Evolutionary conservation across 169 alveolate genomes (phyloP).

Genomic region (Cyclospora cayetanensis): DNA sequence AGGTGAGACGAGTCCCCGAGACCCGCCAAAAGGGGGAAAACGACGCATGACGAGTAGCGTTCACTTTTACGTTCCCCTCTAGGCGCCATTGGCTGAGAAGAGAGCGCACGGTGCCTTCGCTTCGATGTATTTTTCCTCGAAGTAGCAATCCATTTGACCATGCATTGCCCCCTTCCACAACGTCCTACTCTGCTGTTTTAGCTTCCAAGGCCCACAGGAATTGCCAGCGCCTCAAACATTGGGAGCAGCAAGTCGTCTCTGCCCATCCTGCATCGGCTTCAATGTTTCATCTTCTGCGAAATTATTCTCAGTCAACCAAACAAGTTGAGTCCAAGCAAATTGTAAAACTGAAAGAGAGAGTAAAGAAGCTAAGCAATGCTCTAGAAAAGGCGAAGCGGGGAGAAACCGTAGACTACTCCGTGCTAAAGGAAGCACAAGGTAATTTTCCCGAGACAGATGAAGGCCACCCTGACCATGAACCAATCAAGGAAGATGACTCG

Average conservation of each 20-base stretch:
- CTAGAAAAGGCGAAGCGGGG: constrained; percentile 61
- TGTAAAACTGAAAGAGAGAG: constrained; percentile 52
- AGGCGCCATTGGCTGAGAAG: neutral
- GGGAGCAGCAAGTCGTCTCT: no score
- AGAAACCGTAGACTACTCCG: constrained; percentile 10
- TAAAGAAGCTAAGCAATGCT: neutral
- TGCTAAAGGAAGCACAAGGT: neutral
- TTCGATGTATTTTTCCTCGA: neutral
- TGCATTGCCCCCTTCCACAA: neutral
- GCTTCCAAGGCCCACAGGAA: neutral
- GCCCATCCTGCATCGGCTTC: no score
- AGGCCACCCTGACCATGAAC: neutral
- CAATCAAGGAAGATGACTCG: neutral
- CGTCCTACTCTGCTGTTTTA: neutral
- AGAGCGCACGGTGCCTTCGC: neutral
- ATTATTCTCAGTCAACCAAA: constrained; percentile 76
- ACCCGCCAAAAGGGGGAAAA: no score
- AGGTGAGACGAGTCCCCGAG: constrained; percentile 32
- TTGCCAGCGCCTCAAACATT: no score
- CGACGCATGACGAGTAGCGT: no score
- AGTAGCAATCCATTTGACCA: neutral
- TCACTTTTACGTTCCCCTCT: no score
- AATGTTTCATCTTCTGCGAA: no score
- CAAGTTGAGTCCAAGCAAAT: constrained; percentile 78
- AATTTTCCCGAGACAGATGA: neutral